These are phyloP conservation scores for Coemansia sp. DNA, from an alignment of 192 early-diverging fungal species.

Conservation along the genomic window DNA sequence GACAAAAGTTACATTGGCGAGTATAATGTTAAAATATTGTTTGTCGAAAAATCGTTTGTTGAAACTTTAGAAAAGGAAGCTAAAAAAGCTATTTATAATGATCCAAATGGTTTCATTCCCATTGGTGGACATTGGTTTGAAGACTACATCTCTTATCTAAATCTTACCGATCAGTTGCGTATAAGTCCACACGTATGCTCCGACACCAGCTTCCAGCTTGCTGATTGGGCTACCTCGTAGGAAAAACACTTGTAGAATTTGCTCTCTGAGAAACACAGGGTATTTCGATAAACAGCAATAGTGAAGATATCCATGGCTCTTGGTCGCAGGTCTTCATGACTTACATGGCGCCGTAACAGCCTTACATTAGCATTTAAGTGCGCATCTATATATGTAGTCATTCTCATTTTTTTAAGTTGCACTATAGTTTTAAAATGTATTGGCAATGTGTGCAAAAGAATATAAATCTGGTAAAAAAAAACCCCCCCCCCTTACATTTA, in stretches of 20 bases:
- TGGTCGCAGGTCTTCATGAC: background rate
- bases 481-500: background rate
- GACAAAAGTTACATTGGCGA: background rate
- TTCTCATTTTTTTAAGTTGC: background rate
- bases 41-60: background rate
- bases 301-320: background rate
- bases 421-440: conserved; percentile 1
- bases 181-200: background rate
- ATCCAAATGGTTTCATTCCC: background rate
- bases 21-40: background rate
- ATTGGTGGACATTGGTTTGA: background rate
- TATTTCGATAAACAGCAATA: background rate
- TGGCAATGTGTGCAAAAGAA: conserved; percentile 6
- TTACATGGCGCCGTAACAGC: background rate
- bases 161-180: background rate
- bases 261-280: background rate
- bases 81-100: background rate
- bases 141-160: background rate
- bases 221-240: background rate
- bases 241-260: background rate
- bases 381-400: background rate
- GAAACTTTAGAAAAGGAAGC: background rate
- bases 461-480: background rate
- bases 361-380: background rate
- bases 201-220: background rate